phyloP scores from a whole-genome alignment of 306 rosid species.

The Malus sieversii region DNA sequence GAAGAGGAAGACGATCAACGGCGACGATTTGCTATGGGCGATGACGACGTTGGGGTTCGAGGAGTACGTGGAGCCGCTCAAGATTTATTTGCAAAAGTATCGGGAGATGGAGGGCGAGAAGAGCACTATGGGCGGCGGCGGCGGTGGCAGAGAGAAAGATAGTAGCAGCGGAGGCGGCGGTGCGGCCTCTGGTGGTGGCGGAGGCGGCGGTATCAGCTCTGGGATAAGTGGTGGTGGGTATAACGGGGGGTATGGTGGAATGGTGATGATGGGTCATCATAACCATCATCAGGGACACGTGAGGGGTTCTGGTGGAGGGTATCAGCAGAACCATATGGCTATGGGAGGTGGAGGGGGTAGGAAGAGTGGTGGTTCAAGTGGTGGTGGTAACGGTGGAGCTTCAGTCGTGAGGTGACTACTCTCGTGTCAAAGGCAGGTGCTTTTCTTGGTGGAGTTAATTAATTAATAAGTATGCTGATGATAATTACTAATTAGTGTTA shows the following conservation, averaged over 20 bases:
- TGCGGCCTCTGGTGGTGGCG: slow-evolving; percentile 15
- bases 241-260: slow-evolving; percentile 50
- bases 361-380: slow-evolving; percentile 15
- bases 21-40: slow-evolving; percentile 62
- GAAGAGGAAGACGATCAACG: slow-evolving; percentile 71
- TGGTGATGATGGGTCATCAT: slow-evolving; percentile 39
- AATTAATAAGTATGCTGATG: neutral
- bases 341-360: slow-evolving; percentile 12
- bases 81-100: slow-evolving; percentile 53
- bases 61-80: slow-evolving; percentile 57
- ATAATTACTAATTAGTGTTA: neutral
- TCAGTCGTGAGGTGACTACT: slow-evolving; percentile 4
- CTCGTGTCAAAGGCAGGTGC: slow-evolving; percentile 31
- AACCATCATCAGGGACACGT: slow-evolving; percentile 40
- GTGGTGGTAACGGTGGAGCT: slow-evolving; percentile 13
- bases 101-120: slow-evolving; percentile 66
- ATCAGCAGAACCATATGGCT: slow-evolving; percentile 22
- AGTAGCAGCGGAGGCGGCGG: slow-evolving; percentile 32
- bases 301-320: slow-evolving; percentile 44
- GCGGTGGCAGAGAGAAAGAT: slow-evolving; percentile 36
- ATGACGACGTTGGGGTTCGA: slow-evolving; percentile 63
- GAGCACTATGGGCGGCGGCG: slow-evolving; percentile 25
- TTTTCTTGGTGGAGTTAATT: neutral
- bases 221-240: slow-evolving; percentile 14
- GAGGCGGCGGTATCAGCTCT: slow-evolving; percentile 15